Evolutionary conservation across 441 rosid species (phyloP).

Genomic region (Pelargonium myrrhifolium): DNA sequence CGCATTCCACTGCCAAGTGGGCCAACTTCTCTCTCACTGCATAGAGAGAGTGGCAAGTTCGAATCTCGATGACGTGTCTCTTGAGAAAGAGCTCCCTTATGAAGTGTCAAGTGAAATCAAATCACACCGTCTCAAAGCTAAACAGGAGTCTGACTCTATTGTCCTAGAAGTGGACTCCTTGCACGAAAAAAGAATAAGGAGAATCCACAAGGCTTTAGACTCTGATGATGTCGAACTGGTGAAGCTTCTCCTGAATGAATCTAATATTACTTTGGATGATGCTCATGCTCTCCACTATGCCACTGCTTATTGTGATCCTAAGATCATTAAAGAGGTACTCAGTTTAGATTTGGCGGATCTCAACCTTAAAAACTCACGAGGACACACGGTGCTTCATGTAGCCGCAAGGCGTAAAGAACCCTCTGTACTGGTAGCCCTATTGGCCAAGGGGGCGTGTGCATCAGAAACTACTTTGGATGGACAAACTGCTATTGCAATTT

Average conservation of each 20-base stretch:
- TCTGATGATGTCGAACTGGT: conserved; percentile 30
- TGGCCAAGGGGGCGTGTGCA: conserved; percentile 25
- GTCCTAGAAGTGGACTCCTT: neutral
- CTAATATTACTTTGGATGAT: conserved; percentile 26
- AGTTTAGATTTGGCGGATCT: conserved; percentile 18
- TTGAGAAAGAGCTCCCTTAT: conserved; percentile 29
- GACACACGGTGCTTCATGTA: conserved; percentile 27
- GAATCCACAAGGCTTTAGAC: conserved; percentile 31
- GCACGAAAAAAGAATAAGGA: conserved; percentile 22
- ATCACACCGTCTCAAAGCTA: conserved; percentile 20
- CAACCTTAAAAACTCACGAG: conserved; percentile 23
- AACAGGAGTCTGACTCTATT: conserved; percentile 13
- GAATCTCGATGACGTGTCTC: conserved; percentile 22
- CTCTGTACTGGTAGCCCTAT: conserved; percentile 24
- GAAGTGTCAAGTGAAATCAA: conserved; percentile 18
- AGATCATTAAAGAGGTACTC: conserved; percentile 27
- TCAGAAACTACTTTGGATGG: conserved; percentile 23
- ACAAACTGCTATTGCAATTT: conserved; percentile 24
- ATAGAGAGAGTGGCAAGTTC: conserved; percentile 23
- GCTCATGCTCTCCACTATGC: conserved; percentile 34
- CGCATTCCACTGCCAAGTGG: conserved; percentile 26
- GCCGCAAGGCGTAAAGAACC: conserved; percentile 33
- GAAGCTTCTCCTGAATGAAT: conserved; percentile 26
- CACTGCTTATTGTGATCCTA: conserved; percentile 32
- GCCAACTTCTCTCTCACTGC: conserved; percentile 23